Percentiles rank a stretch among this genome's conserved stretches.
phyloP scores from a whole-genome alignment of 331 rosid species.

The Cydonia oblonga region DNA sequence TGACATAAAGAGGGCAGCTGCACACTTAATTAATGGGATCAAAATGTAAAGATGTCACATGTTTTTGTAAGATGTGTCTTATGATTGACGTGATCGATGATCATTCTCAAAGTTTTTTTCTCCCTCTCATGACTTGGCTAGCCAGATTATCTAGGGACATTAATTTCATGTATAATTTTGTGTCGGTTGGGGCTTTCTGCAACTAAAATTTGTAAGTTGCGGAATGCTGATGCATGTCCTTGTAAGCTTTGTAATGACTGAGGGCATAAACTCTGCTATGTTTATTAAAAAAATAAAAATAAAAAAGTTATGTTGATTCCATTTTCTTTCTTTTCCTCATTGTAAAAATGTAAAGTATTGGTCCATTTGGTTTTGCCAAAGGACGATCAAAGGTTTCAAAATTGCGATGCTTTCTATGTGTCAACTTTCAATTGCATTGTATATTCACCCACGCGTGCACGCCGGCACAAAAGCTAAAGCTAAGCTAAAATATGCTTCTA shows the following conservation, averaged over 20 bases:
- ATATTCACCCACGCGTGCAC: slow-evolving; percentile 33
- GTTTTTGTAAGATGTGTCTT: too few relatives aligned
- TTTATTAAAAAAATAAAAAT: too few relatives aligned
- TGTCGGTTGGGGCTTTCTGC: slow-evolving; percentile 4
- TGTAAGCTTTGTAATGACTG: neutral
- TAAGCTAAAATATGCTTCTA: too few relatives aligned
- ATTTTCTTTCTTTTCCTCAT: neutral
- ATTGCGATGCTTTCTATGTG: neutral
- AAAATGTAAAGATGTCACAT: neutral
- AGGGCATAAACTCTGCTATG: neutral
- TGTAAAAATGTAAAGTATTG: neutral
- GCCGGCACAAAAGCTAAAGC: neutral
- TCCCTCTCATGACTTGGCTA: neutral
- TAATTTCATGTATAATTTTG: slow-evolving; percentile 16
- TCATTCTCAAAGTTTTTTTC: neutral
- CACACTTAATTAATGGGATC: neutral
- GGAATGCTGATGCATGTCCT: slow-evolving; percentile 16
- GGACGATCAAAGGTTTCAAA: neutral
- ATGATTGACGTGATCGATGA: neutral
- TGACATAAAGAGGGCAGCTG: too few relatives aligned
- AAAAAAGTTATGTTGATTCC: slow-evolving; percentile 31
- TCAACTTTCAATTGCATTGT: neutral
- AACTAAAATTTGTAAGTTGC: slow-evolving; percentile 2
- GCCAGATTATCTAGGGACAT: neutral
- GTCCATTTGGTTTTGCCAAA: neutral